phyloP scores from a whole-genome alignment of 208 protist species.

The Porcisia hertigi region DNA sequence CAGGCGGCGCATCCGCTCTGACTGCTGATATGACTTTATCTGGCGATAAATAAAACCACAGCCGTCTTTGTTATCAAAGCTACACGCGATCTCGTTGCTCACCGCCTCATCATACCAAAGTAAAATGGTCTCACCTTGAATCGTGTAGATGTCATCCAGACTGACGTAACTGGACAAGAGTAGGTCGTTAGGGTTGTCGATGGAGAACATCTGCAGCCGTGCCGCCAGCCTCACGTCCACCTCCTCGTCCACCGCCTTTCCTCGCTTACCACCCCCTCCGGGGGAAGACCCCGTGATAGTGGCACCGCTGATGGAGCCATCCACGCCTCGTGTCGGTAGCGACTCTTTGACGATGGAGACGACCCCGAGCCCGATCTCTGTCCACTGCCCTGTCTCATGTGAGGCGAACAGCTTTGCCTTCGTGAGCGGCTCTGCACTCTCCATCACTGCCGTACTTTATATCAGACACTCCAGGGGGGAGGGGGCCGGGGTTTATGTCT shows the following conservation, averaged over 20 bases:
- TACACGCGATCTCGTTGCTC: conserved; percentile 66
- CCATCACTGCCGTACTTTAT: not conserved
- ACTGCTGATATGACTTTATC: conserved; percentile 53
- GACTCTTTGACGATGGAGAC: conserved; percentile 38
- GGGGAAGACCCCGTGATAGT: not conserved
- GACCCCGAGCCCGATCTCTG: conserved; percentile 67
- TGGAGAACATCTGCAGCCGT: conserved; percentile 50
- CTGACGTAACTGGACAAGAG: conserved; percentile 66
- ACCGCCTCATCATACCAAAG: conserved; percentile 73
- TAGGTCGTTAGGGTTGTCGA: conserved; percentile 59
- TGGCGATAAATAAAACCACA: conserved; percentile 50
- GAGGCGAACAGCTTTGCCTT: conserved; percentile 81
- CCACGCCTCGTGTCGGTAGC: conserved; percentile 7
- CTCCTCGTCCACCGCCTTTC: conserved; percentile 25
- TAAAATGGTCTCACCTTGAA: conserved; percentile 72
- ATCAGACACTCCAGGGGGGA: no score
- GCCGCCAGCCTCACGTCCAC: conserved; percentile 7
- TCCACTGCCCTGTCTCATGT: conserved; percentile 48
- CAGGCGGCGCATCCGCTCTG: conserved; percentile 27
- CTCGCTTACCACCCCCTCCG: conserved; percentile 18
- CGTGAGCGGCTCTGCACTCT: conserved; percentile 43
- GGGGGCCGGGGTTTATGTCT: no score
- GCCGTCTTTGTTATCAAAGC: conserved; percentile 70
- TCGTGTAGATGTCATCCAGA: conserved; percentile 63
- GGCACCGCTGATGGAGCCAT: not conserved